Evolutionary conservation across 2,329 filamentous ascomycete genomes (phyloP), one percentile per base, ranked within the genome.

Genomic region (Hirsutella minnesotensis): DNA sequence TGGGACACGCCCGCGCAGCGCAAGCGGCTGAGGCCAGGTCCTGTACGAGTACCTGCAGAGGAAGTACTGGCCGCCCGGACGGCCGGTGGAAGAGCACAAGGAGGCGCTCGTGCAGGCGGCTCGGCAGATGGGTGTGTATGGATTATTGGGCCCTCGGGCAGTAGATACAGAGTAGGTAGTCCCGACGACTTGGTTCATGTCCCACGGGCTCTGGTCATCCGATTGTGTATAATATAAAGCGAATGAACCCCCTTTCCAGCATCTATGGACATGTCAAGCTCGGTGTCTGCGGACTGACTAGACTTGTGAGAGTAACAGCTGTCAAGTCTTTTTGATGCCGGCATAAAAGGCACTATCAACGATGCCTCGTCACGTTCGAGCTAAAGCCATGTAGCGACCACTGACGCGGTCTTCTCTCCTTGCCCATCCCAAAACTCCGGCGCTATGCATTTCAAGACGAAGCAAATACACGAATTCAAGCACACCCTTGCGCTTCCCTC

Each of bases 91-190:
- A 9, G 46, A 56, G 8, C 51, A 51, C 36, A 53, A 53, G 39
- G 49, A 43, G 18, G 45, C 55, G 16, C 53, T 65, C 27, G 49
- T 55, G 19, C 52, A 58, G 37, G 65, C 56, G 40, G 61, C 64
- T n/a, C 50, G 46, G 43, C 55, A 69, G 49, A 70, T 70, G 67
- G 67, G 67, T 37, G 62, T 67, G 48, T 60, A 62, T 41, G 57
- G 66, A 22, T 30, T 59, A 9, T 43, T 64, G 39, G 51, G 43
- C 8, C 48, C 47, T 19, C 18, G 10, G 19, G 22, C 10, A 18
- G 19, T 19, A 16, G 12, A 15, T 5, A 22, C 10, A 7, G 18
- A 39, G 30, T 21, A 39, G 40, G 24, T n/a, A n/a, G n/a, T n/a
- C n/a, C n/a, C n/a, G n/a, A n/a, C n/a, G n/a, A n/a, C n/a, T n/a